phyloP scores from a whole-genome alignment of 495 filamentous ascomycete species.

The Glarea lozoyensis region DNA sequence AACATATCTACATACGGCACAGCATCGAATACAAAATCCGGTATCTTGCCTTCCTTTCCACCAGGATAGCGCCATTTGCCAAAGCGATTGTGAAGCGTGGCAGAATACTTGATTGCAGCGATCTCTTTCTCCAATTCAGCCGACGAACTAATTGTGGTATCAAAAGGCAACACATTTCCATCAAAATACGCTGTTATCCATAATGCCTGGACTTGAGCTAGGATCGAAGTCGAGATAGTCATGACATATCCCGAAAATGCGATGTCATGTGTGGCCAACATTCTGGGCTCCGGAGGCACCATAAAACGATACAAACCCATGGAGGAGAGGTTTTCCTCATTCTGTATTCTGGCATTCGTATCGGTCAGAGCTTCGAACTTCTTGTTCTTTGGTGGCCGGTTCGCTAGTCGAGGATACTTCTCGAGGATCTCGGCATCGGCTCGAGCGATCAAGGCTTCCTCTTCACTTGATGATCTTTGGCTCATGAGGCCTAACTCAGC shows the following conservation, averaged over 20 bases:
- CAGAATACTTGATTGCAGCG: constrained; percentile 39
- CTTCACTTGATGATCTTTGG: background rate
- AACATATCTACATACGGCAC: constrained; percentile 62
- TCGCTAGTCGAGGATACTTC: constrained; percentile 53
- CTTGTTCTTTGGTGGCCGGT: constrained; percentile 34
- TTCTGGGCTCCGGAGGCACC: constrained; percentile 45
- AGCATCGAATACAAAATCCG: constrained; percentile 68
- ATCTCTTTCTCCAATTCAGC: constrained; percentile 6
- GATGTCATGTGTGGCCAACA: constrained; percentile 47
- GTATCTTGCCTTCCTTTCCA: constrained; percentile 53
- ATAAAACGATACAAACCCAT: constrained; percentile 59
- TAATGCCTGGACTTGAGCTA: constrained; percentile 59
- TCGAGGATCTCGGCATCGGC: constrained; percentile 61
- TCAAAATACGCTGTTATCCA: constrained; percentile 60
- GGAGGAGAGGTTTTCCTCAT: constrained; percentile 27
- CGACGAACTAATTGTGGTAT: background rate
- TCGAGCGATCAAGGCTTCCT: constrained; percentile 1
- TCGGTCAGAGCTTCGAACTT: constrained; percentile 34
- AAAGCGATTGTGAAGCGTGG: constrained; percentile 56
- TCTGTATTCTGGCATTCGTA: constrained; percentile 14
- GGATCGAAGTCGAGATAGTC: constrained; percentile 52
- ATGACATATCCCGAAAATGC: constrained; percentile 59
- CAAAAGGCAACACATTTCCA: constrained; percentile 24
- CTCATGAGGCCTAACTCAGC: constrained; percentile 23
- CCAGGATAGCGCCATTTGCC: constrained; percentile 61